Evolutionary conservation across 2,329 filamentous ascomycete species (phyloP).

Genomic region (Alternaria sp.): DNA sequence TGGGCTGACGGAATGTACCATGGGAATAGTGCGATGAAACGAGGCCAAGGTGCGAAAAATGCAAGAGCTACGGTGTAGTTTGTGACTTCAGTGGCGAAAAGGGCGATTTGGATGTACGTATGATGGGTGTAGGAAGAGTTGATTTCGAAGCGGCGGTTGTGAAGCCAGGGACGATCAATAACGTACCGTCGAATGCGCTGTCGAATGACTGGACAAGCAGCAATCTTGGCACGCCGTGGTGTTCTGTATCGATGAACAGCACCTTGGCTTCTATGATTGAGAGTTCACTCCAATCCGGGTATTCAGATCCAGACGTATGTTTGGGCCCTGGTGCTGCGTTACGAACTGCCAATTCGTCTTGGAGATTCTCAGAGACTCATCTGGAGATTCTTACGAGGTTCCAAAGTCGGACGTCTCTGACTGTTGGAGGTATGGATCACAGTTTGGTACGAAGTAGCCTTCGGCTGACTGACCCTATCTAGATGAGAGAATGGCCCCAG

Average conservation of each 20-base stretch:
- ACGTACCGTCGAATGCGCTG: neutral
- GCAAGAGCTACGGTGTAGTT: constrained; percentile 56
- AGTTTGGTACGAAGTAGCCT: neutral
- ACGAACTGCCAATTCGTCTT: constrained; percentile 5
- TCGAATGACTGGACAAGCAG: neutral
- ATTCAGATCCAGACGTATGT: neutral
- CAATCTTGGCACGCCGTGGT: constrained; percentile 1
- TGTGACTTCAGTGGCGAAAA: constrained; percentile 52
- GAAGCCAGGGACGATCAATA: neutral
- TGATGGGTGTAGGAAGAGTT: neutral
- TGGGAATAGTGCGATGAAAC: constrained; percentile 61
- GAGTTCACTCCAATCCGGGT: constrained; percentile 13
- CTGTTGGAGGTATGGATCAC: constrained; percentile 44
- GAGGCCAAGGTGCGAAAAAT: constrained; percentile 60
- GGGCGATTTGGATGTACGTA: neutral
- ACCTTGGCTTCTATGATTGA: constrained; percentile 25
- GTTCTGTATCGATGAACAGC: constrained; percentile 23
- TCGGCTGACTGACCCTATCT: neutral
- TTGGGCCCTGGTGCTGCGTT: neutral
- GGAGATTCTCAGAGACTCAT: constrained; percentile 28
- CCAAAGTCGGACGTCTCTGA: constrained; percentile 53
- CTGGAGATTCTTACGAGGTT: constrained; percentile 54
- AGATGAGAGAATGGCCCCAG: constrained; percentile 31
- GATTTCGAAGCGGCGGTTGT: neutral
- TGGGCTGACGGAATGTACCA: neutral